Evolutionary conservation across 139 green algal genomes (phyloP), one percentile per base, ranked within the genome.

Genomic region (Haematococcus sp.): DNA sequence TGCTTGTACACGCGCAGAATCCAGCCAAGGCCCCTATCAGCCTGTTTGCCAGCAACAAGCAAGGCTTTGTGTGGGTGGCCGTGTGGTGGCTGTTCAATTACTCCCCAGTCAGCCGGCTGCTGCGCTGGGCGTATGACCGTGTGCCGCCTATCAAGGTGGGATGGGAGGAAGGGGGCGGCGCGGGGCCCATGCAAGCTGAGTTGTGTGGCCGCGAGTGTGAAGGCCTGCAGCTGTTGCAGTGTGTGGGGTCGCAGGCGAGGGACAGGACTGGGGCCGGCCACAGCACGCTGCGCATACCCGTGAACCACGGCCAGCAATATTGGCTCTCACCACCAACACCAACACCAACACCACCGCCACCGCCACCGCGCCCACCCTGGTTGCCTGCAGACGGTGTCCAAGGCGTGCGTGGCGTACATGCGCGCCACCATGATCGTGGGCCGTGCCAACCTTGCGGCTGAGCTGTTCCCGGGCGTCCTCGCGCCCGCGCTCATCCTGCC

Each of bases 11-110:
- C n/a, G n/a, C n/a, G n/a, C 40, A 49, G 40, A 11, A 49, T 11
- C 40, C 7, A 11, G 40, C 40, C 40, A 49, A 11, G 40, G 52
- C 52, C 3, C 58, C 58, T n/a, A 78, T 88, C 5, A 63, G 46
- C 4, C 70, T 89, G 22, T 75, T 91, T 22, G 27, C 49, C 16
- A 70, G 61, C 64, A 86, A 89, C 54, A 49, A 60, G 1, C 0
- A 88, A 4, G 78, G 73, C 7, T 0, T 88, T 0, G 30, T 46
- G 59, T 65, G 17, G 5, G 27, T 30, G 16, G 30, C 52, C 16
- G 22, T 16, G n/a, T 68, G 61, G 86, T 91, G 86, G 86, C 28
- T 76, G 0, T 63, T 84, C 54, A 71, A 58, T 5, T 89, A 85
- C 58, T 70, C 31, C 1, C 86, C 68, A 63, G 28, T 74, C 23